Base-by-base conservation (phyloP, 1,284 basidiomycete species). In the Anthracocystis walkeri region DNA sequence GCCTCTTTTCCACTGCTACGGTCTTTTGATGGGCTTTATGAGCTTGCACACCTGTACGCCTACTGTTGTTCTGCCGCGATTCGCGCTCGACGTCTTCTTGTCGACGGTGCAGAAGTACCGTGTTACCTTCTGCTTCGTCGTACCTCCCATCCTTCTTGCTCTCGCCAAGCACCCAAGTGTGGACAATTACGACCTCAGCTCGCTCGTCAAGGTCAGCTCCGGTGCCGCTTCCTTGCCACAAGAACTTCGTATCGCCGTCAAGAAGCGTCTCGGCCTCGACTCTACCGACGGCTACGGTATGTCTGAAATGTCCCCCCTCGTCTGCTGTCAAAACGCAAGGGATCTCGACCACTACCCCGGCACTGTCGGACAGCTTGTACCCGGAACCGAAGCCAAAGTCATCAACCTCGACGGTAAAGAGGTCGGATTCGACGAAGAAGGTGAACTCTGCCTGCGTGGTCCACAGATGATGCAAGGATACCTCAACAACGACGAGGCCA, bases 401-500 rank as follows among this genome's bases (percentile, higher is more conserved):
- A 50, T 84, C 29, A 74, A 75, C 29, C 45, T 75, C 10, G 65
- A 68, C 10, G 68, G 75, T 20, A 66, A 73, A 16, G 74, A 80
- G 33, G 70, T 83, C 4, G 71, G 75, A 8, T 66, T 64, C 10
- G 73, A 77, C 51, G 59, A 82, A 62, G 62, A 73, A 29, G 83
- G 83, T 27, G 83, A 85, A 54, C 71, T 85, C 2, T 71, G 77
- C 51, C 65, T 85, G 21, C 71, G 72, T 7, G 83, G 83, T 0
- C 83, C 83, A 0, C 82, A 84, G 51, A 81, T 83, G 75, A 85
- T 85, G 83, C 51, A 72, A 31, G 83, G 83, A 46, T 85, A 85
- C 54, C 68, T 84, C 14, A 62, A 71, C 65, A 82, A 84, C 65
- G 78, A 81, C 42, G 75, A 77, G 41, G 82, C 82, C 42, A 83